Evolutionary conservation across 2,329 filamentous ascomycete species (phyloP).

Genomic region (Pseudocercospora cruenta): DNA sequence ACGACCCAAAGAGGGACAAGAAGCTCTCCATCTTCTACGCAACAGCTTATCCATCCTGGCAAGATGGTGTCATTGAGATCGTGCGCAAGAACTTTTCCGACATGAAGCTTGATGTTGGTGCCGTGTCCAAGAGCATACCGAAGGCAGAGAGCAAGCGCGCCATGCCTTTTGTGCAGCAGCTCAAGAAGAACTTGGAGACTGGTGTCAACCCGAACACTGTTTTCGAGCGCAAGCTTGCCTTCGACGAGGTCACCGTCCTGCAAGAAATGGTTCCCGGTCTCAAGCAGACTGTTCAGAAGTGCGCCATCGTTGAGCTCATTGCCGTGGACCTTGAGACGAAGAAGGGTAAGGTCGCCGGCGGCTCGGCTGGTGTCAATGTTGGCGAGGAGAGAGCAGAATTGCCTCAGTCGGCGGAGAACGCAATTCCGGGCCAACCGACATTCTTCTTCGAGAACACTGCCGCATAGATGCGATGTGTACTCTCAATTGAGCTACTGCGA

Average conservation of each 20-base stretch:
- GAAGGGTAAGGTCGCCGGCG: slow-evolving; percentile 59
- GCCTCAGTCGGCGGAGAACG: slow-evolving; percentile 67
- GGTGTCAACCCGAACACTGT: slow-evolving; percentile 68
- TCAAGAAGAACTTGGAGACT: slow-evolving; percentile 78
- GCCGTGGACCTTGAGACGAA: slow-evolving; percentile 71
- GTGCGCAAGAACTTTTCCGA: slow-evolving; percentile 72
- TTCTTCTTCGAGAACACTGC: slow-evolving; percentile 79
- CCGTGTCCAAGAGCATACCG: slow-evolving; percentile 73
- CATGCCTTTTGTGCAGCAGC: slow-evolving; percentile 89
- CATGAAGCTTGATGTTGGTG: slow-evolving; percentile 74
- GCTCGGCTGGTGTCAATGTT: slow-evolving; percentile 54
- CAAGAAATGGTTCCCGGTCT: slow-evolving; percentile 77
- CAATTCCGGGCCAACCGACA: slow-evolving; percentile 79
- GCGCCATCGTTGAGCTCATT: slow-evolving; percentile 72
- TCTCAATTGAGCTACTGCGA: not conserved
- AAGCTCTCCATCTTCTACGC: slow-evolving; percentile 85
- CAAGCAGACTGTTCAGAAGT: slow-evolving; percentile 72
- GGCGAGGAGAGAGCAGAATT: slow-evolving; percentile 63
- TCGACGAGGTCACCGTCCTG: slow-evolving; percentile 79
- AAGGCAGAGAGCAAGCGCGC: slow-evolving; percentile 96
- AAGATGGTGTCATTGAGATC: slow-evolving; percentile 84
- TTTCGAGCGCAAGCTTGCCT: slow-evolving; percentile 81
- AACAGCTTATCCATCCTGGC: slow-evolving; percentile 82
- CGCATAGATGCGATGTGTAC: not conserved
- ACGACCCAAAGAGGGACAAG: slow-evolving; percentile 91